Evolutionary conservation across 2,329 filamentous ascomycete species (phyloP), one percentile per base, ranked within the genome.

Genomic region (Pseudocercospora cruenta): DNA sequence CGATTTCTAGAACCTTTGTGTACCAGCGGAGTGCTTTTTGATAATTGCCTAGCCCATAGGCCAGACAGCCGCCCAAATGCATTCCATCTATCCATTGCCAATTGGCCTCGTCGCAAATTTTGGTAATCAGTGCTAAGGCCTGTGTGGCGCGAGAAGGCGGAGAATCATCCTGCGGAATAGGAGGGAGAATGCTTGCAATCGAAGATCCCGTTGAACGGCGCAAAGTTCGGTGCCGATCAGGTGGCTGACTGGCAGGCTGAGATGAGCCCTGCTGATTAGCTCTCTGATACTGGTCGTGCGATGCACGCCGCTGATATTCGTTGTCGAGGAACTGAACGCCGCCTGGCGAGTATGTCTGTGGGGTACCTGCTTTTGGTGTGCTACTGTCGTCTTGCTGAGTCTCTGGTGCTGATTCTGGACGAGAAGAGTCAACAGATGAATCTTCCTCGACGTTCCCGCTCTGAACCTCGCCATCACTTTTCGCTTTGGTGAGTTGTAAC

Each of bases 21-120:
- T 93, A 94, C 89, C 90, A 93, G 67, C 88, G 85, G 55, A 91
- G 78, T 16, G 91, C 90, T 69, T 92, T 90, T 68, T 91, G 86
- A 75, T 95, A 96, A 75, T 92, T 89, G 68, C 93, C 92, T 14
- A 98, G 81, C 7, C 92, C 94, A 80, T 98, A 98, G 58, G 94
- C 90, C 65, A 99, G 83, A 80, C 95, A 98, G 1, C 95, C 95
- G 45, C 91, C 93, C 6, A 98, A 83, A 45, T 98, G 83, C 83
- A 98, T 94, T 1, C 95, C 95, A 75, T 98, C 94, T 61, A 93
- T 86, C 95, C 95, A 99, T 72, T 88, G 87, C 91, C 92, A 95
- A 9, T 85, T 86, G 73, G 90, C 92, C 76, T 94, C 90, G 73
- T 91, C 88, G 75, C 93, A 96, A 6, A 96, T 80, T 69, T 84